A percentile compares a stretch with the other conserved stretches of the same genome.
phyloP scores from a whole-genome alignment of 139 green algal species.

The Micractinium sp. region DNA sequence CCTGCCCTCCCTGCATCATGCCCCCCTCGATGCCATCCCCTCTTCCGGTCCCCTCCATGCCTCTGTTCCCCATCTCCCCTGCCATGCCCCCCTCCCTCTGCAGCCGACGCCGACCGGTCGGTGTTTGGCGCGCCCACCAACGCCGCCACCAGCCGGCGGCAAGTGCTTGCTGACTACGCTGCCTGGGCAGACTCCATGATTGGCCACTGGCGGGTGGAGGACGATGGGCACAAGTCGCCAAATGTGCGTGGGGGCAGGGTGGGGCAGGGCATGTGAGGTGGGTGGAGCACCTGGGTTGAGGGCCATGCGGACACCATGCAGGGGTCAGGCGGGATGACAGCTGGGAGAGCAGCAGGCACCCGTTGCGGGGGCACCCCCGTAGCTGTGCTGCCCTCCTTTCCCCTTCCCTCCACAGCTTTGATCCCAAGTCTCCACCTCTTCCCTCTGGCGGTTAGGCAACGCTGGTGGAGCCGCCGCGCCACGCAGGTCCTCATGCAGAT shows the following conservation, averaged over 20 bases:
- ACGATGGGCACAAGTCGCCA: constrained; percentile 19
- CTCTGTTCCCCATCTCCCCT: not conserved
- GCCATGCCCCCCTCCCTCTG: not conserved
- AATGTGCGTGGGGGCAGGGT: not conserved
- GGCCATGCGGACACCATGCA: too few relatives aligned
- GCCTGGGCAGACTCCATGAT: constrained; percentile 78
- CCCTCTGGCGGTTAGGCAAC: not conserved
- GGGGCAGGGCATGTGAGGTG: too few relatives aligned
- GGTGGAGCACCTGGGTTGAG: too few relatives aligned
- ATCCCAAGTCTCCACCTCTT: too few relatives aligned
- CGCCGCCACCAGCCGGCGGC: constrained; percentile 63
- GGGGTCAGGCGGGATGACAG: too few relatives aligned
- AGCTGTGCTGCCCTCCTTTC: not conserved
- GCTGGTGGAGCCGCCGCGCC: not conserved
- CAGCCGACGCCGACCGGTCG: constrained; percentile 68
- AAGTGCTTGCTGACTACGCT: constrained; percentile 79
- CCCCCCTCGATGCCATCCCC: too few relatives aligned
- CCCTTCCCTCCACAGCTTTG: not conserved
- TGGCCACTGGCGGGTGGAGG: constrained; percentile 59
- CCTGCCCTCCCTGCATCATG: too few relatives aligned
- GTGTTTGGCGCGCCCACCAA: constrained; percentile 77
- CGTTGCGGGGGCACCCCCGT: too few relatives aligned
- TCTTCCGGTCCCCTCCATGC: not conserved
- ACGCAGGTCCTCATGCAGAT: not conserved
- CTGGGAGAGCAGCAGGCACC: too few relatives aligned